Conservation (phyloP, 1,284 basidiomycete genomes). For the Leccinum fallax region DNA sequence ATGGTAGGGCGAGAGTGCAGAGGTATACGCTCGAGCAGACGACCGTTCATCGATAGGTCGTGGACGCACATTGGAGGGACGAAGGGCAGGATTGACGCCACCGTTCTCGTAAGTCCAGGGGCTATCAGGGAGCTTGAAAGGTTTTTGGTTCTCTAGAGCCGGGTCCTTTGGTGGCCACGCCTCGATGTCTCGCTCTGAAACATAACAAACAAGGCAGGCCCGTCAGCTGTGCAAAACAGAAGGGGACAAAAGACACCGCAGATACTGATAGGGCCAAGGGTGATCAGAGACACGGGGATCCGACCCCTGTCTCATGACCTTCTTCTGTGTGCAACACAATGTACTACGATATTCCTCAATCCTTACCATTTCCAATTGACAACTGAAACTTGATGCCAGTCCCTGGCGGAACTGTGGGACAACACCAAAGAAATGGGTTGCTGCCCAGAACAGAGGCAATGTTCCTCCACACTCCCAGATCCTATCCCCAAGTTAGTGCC, state of each 20-base stretch:
- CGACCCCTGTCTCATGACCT: conserved; percentile 8
- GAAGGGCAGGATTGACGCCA: conserved; percentile 70
- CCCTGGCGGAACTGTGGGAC: conserved; percentile 66
- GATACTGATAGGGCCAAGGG: conserved; percentile 7
- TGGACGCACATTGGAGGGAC: conserved; percentile 56
- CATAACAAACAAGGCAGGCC: not conserved
- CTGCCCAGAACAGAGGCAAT: conserved; percentile 76
- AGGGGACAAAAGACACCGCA: conserved; percentile 1
- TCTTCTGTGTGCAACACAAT: conserved; percentile 13
- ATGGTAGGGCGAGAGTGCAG: conserved; percentile 71
- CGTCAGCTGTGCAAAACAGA: conserved; percentile 6
- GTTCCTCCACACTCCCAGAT: conserved; percentile 77
- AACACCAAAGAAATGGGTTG: conserved; percentile 82
- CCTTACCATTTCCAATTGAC: conserved; percentile 78
- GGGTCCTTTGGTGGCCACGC: conserved; percentile 66
- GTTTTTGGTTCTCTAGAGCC: conserved; percentile 38
- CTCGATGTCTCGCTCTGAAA: conserved; percentile 19
- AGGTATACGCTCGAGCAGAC: conserved; percentile 37
- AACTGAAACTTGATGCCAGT: conserved; percentile 80
- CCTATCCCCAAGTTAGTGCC: conserved; percentile 45
- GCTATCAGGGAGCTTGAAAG: conserved; percentile 54
- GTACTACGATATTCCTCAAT: conserved; percentile 43
- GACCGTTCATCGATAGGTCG: conserved; percentile 19
- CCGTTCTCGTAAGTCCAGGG: conserved; percentile 88
- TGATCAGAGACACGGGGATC: conserved; percentile 5